Base-by-base conservation (phyloP, 2,329 filamentous ascomycete genomes). In the Monosporascus sp. region DNA sequence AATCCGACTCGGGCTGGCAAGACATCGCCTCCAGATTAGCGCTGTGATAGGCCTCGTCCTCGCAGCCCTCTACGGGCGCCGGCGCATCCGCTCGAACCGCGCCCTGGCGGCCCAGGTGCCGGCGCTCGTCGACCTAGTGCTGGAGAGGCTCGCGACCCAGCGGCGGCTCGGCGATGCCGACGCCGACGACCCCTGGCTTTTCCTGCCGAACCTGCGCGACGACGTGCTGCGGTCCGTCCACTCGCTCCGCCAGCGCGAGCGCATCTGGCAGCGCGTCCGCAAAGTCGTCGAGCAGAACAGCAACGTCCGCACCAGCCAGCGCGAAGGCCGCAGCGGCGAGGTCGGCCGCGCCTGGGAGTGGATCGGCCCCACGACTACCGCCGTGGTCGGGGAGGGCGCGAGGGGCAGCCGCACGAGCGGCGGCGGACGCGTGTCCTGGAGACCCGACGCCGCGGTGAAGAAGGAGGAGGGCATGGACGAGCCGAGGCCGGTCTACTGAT, bases 231-330 rank as follows among this genome's bases (percentile, higher is more conserved):
- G 93, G 20, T 83, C 87, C 27, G 86, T 96, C 56, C 90, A 97
- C 68, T 87, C 82, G 3, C 79, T 92, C 20, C 78, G 79, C 8
- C 83, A 91, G 62, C 81, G 94, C 38, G 88, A 94, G 66, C 82
- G 83, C 52, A 77, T 99, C 49, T 99, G 95, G 94, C 80, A 85
- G 58, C 83, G 84, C 49, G 94, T 99, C 20, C 82, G 85, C 60
- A 82, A 78, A 50, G 87, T 97, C 50, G 92, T 99, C 1, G 94
- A 99, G 72, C 86, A 86, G 70, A 99, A 99, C 69, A 88, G 89
- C 55, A 99, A 99, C 65, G 88, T 99, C 17, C 82, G 94, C 43
- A 89, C 81, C 0, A 77, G 80, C 72, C 72, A 92, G 80, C 74
- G 91, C 76, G 74, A 88, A 80, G 72, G 86, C 47, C 73, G 77